phyloP scores from a whole-genome alignment of 1,284 basidiomycete species.

The Agroathelia rolfsii region DNA sequence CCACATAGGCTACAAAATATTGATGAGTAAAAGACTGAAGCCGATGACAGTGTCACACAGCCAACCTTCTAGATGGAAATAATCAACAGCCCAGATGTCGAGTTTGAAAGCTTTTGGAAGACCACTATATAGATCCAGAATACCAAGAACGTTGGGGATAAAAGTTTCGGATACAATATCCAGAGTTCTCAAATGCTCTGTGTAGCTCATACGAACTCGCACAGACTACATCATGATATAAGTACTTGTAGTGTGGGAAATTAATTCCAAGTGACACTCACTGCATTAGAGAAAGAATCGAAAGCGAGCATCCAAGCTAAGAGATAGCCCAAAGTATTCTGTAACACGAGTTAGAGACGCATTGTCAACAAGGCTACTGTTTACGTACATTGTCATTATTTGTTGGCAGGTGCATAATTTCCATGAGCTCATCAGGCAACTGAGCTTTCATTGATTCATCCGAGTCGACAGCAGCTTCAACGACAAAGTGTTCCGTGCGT shows the following conservation, averaged over 20 bases:
- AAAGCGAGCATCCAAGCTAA: slow-evolving; percentile 87
- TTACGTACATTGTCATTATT: slow-evolving; percentile 24
- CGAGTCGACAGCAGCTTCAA: slow-evolving; percentile 75
- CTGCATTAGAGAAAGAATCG: slow-evolving; percentile 80
- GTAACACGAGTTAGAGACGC: slow-evolving; percentile 8
- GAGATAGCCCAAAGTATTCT: slow-evolving; percentile 57
- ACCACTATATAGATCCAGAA: slow-evolving; percentile 58
- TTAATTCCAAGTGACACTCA: slow-evolving; percentile 28
- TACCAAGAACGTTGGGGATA: slow-evolving; percentile 66
- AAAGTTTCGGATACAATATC: slow-evolving; percentile 58
- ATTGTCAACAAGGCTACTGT: slow-evolving; percentile 22
- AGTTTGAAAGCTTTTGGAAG: slow-evolving; percentile 62
- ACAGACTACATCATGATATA: slow-evolving; percentile 46
- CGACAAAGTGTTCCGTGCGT: slow-evolving; percentile 69
- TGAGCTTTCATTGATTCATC: slow-evolving; percentile 38
- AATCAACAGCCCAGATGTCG: slow-evolving; percentile 77
- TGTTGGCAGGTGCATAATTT: slow-evolving; percentile 36
- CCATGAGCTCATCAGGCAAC: slow-evolving; percentile 60
- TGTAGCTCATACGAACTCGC: slow-evolving; percentile 73
- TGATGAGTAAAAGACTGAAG: slow-evolving; percentile 7
- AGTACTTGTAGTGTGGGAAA: slow-evolving; percentile 1
- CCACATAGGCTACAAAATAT: slow-evolving; percentile 46
- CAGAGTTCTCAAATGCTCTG: slow-evolving; percentile 73
- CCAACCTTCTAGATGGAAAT: slow-evolving; percentile 77
- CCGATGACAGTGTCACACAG: background rate